Percentiles rank a stretch among this genome's conserved stretches.
These are phyloP conservation scores for Blastobotrys serpentis DNA, from an alignment of 1,139 yeast genomes.

Conservation along the genomic window DNA sequence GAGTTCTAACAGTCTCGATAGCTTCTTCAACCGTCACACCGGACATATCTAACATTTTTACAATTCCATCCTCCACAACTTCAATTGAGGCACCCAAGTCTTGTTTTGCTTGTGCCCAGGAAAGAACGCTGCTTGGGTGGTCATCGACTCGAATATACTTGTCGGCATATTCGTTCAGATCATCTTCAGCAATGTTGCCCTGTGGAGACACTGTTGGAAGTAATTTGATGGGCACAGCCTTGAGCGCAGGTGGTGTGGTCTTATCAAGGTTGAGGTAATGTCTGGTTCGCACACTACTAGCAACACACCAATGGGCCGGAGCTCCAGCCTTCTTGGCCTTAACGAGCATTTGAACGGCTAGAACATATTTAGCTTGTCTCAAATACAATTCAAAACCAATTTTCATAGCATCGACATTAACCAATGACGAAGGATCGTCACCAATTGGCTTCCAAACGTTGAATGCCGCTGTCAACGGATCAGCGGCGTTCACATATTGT, in stretches of 20 bases:
- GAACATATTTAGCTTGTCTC: conserved; percentile 46
- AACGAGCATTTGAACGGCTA: conserved; percentile 46
- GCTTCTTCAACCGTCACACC: conserved; percentile 11
- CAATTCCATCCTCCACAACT: conserved; percentile 16
- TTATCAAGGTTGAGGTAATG: conserved; percentile 31
- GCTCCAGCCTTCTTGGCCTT: conserved; percentile 40
- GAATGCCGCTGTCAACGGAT: conserved; percentile 44
- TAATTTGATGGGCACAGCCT: conserved; percentile 34
- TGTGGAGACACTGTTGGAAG: conserved; percentile 33
- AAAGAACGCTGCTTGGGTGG: conserved; percentile 17
- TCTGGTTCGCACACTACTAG: conserved; percentile 32
- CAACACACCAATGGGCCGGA: conserved; percentile 30
- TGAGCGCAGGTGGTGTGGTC: conserved; percentile 34
- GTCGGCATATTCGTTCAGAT: conserved; percentile 29
- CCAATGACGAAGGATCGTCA: conserved; percentile 34
- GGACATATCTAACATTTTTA: conserved; percentile 8
- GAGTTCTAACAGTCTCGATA: conserved; percentile 19
- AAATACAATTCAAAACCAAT: conserved; percentile 48
- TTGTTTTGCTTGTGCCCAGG: conserved; percentile 26
- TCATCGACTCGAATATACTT: conserved; percentile 25
- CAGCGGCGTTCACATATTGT: conserved; percentile 36
- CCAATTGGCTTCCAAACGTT: conserved; percentile 41
- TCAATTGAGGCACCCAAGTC: conserved; percentile 20
- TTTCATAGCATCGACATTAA: conserved; percentile 38
- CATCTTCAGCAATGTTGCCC: conserved; percentile 31